Conservation (phyloP, 73 alveolate genomes). For the Breviolum minutum region DNA sequence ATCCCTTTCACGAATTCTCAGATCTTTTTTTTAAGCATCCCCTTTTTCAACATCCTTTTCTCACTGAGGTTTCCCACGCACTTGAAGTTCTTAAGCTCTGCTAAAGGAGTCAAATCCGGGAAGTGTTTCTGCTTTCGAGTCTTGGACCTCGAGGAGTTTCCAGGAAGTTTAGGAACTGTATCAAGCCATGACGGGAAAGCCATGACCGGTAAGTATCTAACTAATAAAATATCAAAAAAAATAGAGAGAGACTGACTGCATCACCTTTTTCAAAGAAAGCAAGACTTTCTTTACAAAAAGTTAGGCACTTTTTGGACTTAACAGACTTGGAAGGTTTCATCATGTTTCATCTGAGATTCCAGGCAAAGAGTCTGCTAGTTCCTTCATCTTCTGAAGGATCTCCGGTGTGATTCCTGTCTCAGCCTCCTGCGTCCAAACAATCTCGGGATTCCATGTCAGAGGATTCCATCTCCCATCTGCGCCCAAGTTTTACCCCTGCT, state of each 20-base stretch:
- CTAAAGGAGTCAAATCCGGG: slow-evolving; percentile 66
- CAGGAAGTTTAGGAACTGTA: not conserved
- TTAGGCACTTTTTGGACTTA: not conserved
- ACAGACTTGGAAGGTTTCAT: not conserved
- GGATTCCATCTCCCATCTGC: too few relatives aligned
- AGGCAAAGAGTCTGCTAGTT: slow-evolving; percentile 52
- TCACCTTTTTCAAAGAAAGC: not conserved
- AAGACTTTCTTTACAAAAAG: not conserved
- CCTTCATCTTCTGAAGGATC: slow-evolving; percentile 76
- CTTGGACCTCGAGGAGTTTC: slow-evolving; percentile 39
- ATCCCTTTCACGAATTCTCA: too few relatives aligned
- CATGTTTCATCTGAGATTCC: not conserved
- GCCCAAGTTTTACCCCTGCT: too few relatives aligned
- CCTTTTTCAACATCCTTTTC: not conserved
- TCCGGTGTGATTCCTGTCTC: slow-evolving; percentile 75
- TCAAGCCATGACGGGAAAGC: not conserved
- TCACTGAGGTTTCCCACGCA: slow-evolving; percentile 27
- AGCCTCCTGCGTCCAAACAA: slow-evolving; percentile 21
- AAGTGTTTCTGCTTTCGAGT: slow-evolving; percentile 85
- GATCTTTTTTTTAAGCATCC: too few relatives aligned
- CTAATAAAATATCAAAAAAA: not conserved
- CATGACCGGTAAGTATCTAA: not conserved
- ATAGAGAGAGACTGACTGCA: not conserved
- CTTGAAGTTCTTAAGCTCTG: slow-evolving; percentile 72
- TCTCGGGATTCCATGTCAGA: not conserved